Evolutionary conservation across 177 flowering plant genomes (phyloP).

Genomic region (Vitis hybrid): DNA sequence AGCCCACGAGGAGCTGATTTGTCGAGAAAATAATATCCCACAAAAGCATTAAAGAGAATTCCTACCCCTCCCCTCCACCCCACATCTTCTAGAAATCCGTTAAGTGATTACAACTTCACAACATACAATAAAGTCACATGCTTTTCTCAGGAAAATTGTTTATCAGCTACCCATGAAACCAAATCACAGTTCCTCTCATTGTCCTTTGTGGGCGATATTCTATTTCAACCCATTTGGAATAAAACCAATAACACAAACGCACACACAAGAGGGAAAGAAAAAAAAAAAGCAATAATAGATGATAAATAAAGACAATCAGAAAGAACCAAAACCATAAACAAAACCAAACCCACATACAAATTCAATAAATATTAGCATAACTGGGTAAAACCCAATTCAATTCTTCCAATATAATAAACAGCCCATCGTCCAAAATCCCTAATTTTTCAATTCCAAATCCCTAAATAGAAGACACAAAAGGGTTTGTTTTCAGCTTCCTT

Average conservation of each 20-base stretch:
- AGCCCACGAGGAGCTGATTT: background rate
- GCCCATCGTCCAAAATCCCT: background rate
- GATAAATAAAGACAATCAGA: background rate
- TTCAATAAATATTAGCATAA: background rate
- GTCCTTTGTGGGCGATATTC: background rate
- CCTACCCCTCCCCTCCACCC: background rate
- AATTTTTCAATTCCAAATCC: background rate
- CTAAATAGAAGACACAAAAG: conserved; percentile 30
- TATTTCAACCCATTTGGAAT: background rate
- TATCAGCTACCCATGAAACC: background rate
- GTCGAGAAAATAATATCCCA: too few relatives aligned
- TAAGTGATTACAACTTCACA: background rate
- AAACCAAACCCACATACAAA: background rate
- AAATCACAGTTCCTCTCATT: background rate
- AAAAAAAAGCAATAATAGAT: background rate
- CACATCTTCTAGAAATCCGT: background rate
- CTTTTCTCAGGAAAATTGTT: background rate
- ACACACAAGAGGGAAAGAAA: background rate
- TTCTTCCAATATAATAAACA: background rate
- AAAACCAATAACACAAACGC: background rate
- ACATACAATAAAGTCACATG: background rate
- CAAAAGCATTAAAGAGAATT: background rate
- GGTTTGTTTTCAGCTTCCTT: conserved; percentile 23
- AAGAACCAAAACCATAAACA: background rate
- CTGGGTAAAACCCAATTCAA: conserved; percentile 14